These are phyloP conservation scores for Aspergillus cejpii DNA, from an alignment of 2,329 filamentous ascomycete species.

Conservation along the genomic window DNA sequence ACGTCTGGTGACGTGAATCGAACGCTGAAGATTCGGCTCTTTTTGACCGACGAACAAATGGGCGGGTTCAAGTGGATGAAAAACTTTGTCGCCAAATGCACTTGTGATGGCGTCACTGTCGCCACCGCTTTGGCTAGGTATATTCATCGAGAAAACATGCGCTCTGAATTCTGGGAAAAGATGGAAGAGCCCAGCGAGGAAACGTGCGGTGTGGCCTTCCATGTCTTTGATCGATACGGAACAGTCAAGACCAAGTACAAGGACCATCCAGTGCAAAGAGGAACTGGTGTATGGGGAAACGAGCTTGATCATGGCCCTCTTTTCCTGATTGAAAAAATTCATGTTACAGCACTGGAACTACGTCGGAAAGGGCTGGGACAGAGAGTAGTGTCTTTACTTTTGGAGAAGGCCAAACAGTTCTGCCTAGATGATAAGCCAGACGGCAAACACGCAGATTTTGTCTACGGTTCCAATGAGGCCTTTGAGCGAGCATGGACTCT, in stretches of 20 bases:
- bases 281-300: constrained; percentile 24
- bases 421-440: constrained; percentile 1
- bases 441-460: background rate
- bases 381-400: constrained; percentile 25
- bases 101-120: constrained; percentile 13
- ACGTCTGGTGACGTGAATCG: constrained; percentile 8
- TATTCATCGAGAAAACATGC: constrained; percentile 20
- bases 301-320: constrained; percentile 26
- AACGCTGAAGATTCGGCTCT: constrained; percentile 15
- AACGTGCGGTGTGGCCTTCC: constrained; percentile 27
- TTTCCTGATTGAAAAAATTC: constrained; percentile 24
- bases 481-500: constrained; percentile 14
- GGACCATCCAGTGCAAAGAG: constrained; percentile 24
- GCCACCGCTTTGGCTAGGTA: constrained; percentile 19
- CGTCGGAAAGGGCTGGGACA: constrained; percentile 30
- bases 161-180: constrained; percentile 26
- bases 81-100: constrained; percentile 16
- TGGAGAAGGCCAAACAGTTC: constrained; percentile 19
- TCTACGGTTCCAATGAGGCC: constrained; percentile 3
- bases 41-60: constrained; percentile 9
- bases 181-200: constrained; percentile 31
- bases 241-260: constrained; percentile 30
- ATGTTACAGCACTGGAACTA: constrained; percentile 17
- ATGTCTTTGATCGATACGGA: constrained; percentile 37
- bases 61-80: constrained; percentile 6